Base-by-base conservation (phyloP, 164 flowering plant genomes). In the Paratinospora sagittata region DNA sequence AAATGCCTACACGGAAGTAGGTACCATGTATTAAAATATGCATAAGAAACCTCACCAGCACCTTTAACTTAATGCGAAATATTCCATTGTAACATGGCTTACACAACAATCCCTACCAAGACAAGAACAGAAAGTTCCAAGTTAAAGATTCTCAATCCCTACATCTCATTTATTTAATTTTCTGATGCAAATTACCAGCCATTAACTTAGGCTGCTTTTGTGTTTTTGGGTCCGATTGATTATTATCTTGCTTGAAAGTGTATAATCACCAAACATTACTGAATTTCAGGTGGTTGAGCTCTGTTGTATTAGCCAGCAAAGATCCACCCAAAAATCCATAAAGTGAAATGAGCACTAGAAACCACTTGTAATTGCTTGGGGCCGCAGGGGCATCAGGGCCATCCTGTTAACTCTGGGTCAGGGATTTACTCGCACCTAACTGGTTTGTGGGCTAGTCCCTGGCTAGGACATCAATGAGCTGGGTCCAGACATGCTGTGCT, bases 401-500 rank as follows among this genome's bases (percentile, higher is more conserved):
- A n/a, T 19, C 0, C 61, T 19, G 61, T 9, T 1, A 17, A 23
- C 11, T 55, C 61, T 55, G 61, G 61, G 61, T 55, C 61, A 55
- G 61, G 61, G 24, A 6, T 2, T 9, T 23, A n/a, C 61, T 55
- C n/a, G 24, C 61, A 55, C 61, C 61, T 19, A 55, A 1, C 47
- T 12, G 14, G 47, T 9, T 43, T 43, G 47, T 43, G 47, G 47
- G 13, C 47, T 43, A 43, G 47, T 43, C 2, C 47, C 14, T 43
- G 47, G 47, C 47, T 43, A 55, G 61, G 8, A 21, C 61, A 55
- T 55, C 4, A 55, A 55, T 16, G 61, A n/a, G 61, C 26, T 55
- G 61, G 60, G 61, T n/a, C 61, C 47, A 43, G 47, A 43, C 61
- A 55, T 55, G 9, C 17, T 55, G 24, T 55, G 61, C 61, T 55